Evolutionary conservation across 345 rosid species (phyloP).

Genomic region (Populus pruinosa): DNA sequence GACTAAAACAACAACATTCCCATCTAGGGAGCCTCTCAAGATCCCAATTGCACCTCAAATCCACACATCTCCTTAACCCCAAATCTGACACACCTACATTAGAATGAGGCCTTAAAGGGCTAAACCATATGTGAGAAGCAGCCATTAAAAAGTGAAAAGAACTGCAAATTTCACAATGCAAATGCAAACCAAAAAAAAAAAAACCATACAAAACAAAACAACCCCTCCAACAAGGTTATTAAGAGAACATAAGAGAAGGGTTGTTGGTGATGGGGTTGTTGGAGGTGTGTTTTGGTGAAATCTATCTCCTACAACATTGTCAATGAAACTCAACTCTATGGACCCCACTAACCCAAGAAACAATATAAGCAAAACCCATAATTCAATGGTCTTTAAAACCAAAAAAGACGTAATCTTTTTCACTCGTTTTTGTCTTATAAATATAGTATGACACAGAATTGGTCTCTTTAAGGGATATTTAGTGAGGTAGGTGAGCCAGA

Average conservation of each 20-base stretch:
- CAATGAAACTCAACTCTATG: slow-evolving; percentile 1
- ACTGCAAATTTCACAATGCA: slow-evolving; percentile 14
- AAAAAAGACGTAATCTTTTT: background rate
- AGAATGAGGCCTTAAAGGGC: slow-evolving; percentile 37
- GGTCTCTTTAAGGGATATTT: background rate
- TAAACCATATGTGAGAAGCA: slow-evolving; percentile 46
- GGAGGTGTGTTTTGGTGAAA: slow-evolving; percentile 25
- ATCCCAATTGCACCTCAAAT: slow-evolving; percentile 25
- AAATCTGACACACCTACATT: slow-evolving; percentile 33
- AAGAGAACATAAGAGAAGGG: slow-evolving; percentile 5
- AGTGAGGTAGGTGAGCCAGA: slow-evolving; percentile 12
- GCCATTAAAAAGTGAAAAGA: slow-evolving; percentile 40
- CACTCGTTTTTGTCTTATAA: background rate
- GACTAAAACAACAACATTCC: slow-evolving; percentile 46
- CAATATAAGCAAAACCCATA: background rate
- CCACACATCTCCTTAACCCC: slow-evolving; percentile 33
- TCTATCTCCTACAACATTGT: slow-evolving; percentile 24
- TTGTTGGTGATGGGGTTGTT: slow-evolving; percentile 20
- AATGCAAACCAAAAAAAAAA: background rate
- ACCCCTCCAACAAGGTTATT: background rate
- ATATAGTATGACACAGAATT: background rate
- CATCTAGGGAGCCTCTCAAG: slow-evolving; percentile 24
- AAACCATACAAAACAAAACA: background rate
- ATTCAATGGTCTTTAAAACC: background rate
- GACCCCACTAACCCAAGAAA: background rate